A percentile compares a stretch with the other conserved stretches of the same genome.
Conservation (phyloP, 2,329 filamentous ascomycete genomes). For the Rutstroemia sydowiana region DNA sequence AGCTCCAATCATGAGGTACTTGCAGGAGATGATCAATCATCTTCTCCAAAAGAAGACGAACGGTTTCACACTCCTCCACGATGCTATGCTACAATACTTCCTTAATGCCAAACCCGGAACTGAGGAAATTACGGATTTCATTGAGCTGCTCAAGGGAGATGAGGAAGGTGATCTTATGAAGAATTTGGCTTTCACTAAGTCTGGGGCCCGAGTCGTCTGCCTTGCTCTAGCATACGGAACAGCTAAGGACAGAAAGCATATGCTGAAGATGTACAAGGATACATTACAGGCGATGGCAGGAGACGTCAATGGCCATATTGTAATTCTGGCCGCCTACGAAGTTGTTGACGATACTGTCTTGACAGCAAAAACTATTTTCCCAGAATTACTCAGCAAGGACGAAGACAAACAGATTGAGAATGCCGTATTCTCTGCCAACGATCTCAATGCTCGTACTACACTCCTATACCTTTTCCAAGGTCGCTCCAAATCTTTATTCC, state of each 20-base stretch:
- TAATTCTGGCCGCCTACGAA: conserved; percentile 81
- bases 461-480: conserved; percentile 78
- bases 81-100: conserved; percentile 97
- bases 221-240: conserved; percentile 75
- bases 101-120: conserved; percentile 68
- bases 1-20: conserved; percentile 74
- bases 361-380: conserved; percentile 75
- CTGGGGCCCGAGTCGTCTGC: conserved; percentile 74
- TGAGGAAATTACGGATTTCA: conserved; percentile 77
- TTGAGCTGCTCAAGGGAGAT: conserved; percentile 86
- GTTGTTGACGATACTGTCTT: conserved; percentile 92
- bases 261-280: conserved; percentile 85
- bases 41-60: conserved; percentile 95
- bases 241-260: conserved; percentile 87
- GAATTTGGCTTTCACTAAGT: conserved; percentile 92
- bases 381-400: conserved; percentile 73
- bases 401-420: conserved; percentile 55
- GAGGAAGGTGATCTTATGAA: conserved; percentile 85
- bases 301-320: conserved; percentile 69
- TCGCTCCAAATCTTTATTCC: conserved; percentile 53
- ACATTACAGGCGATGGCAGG: conserved; percentile 78
- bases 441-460: conserved; percentile 57
- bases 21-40: conserved; percentile 81
- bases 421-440: conserved; percentile 55
- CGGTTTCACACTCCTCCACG: conserved; percentile 95